Conservation (phyloP, 305 asterid genomes). For the Fraxinus sp. region DNA sequence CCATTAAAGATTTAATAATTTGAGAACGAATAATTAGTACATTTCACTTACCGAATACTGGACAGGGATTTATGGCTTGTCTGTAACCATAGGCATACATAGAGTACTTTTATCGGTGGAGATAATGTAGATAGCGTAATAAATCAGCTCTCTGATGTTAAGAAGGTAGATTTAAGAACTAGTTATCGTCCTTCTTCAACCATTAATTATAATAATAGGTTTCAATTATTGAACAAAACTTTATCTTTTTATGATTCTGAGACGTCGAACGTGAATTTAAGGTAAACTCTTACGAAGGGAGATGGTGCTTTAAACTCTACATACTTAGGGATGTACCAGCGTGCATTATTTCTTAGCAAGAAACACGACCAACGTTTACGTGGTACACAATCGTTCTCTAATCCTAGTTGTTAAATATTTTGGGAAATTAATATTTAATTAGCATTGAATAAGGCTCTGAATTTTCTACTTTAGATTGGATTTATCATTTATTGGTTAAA, state of each 20-base stretch:
- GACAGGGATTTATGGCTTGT: neutral
- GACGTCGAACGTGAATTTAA: neutral
- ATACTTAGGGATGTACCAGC: neutral
- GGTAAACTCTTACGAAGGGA: neutral
- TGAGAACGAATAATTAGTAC: neutral
- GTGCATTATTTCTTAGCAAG: slow-evolving; percentile 21
- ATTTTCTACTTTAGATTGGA: slow-evolving; percentile 13
- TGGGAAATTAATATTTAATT: slow-evolving; percentile 21
- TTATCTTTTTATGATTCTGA: neutral
- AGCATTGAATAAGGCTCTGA: neutral
- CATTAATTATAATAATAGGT: neutral
- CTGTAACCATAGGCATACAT: neutral
- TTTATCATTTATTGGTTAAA: slow-evolving; percentile 25
- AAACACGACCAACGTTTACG: slow-evolving; percentile 26
- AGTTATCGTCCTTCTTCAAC: neutral
- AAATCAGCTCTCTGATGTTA: neutral
- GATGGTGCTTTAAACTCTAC: too few species aligned
- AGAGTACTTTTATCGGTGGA: neutral
- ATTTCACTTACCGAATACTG: too few species aligned
- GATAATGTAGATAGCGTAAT: neutral
- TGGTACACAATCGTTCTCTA: slow-evolving; percentile 16
- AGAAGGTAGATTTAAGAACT: neutral
- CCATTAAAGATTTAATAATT: too few species aligned
- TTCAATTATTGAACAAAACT: neutral
- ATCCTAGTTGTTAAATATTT: slow-evolving; percentile 37